phyloP scores from a whole-genome alignment of 2,329 filamentous ascomycete genomes.

The Botrytis pseudocinerea region DNA sequence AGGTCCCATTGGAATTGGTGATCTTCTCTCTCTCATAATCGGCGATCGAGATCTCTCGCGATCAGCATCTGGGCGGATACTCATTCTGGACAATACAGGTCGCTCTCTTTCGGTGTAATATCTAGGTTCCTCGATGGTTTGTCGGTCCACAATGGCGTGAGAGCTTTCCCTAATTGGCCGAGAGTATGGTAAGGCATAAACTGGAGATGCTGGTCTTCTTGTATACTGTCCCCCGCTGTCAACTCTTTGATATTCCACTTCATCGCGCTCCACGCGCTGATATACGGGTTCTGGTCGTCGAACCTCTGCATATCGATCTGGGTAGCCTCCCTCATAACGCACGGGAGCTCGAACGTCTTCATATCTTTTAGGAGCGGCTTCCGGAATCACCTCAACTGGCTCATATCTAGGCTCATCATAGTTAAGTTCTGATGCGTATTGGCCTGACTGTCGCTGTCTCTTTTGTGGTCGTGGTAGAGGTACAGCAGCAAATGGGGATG shows the following conservation, averaged over 20 bases:
- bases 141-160: slow-evolving; percentile 35
- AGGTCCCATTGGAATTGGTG: slow-evolving; percentile 51
- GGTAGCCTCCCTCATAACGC: slow-evolving; percentile 30
- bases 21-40: slow-evolving; percentile 46
- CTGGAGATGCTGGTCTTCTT: slow-evolving; percentile 36
- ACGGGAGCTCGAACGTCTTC: slow-evolving; percentile 30
- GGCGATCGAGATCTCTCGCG: slow-evolving; percentile 53
- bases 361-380: slow-evolving; percentile 29
- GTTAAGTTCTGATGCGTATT: slow-evolving; percentile 45
- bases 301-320: slow-evolving; percentile 35
- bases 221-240: slow-evolving; percentile 30
- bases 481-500: slow-evolving; percentile 57
- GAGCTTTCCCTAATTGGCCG: slow-evolving; percentile 36
- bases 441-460: slow-evolving; percentile 52
- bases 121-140: slow-evolving; percentile 40
- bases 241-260: slow-evolving; percentile 32
- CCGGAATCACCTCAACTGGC: slow-evolving; percentile 35
- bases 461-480: slow-evolving; percentile 58
- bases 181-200: slow-evolving; percentile 36
- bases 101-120: slow-evolving; percentile 47
- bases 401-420: slow-evolving; percentile 51
- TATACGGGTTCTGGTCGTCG: slow-evolving; percentile 34
- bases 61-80: slow-evolving; percentile 51
- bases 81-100: slow-evolving; percentile 46
- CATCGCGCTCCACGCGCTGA: slow-evolving; percentile 37